Conservation (phyloP, 805 yeast genomes). For the Saccharomycopsis oosterbeekiorum region DNA sequence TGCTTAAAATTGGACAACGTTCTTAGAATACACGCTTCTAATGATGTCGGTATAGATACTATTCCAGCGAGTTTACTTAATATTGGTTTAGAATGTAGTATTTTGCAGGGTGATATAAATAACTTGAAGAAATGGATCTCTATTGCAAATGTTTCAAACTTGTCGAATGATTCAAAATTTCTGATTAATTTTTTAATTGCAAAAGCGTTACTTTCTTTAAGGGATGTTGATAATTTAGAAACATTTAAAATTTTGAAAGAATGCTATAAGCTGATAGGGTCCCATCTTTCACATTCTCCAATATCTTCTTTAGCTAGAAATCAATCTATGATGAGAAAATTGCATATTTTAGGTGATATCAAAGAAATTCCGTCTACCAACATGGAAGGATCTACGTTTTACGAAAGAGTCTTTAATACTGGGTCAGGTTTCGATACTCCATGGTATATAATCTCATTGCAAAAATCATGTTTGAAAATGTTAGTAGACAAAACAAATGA, state of each 20-base stretch:
- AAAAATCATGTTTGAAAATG: slow-evolving; percentile 47
- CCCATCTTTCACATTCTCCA: slow-evolving; percentile 28
- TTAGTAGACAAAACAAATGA: slow-evolving; percentile 39
- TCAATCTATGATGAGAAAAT: slow-evolving; percentile 36
- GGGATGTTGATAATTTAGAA: slow-evolving; percentile 23
- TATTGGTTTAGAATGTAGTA: slow-evolving; percentile 68
- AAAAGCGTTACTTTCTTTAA: slow-evolving; percentile 42
- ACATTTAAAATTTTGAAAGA: slow-evolving; percentile 32
- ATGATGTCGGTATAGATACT: background rate
- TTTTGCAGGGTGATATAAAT: slow-evolving; percentile 46
- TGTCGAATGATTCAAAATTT: slow-evolving; percentile 41
- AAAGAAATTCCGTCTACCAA: slow-evolving; percentile 27
- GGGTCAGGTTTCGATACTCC: slow-evolving; percentile 52
- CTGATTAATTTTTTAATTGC: slow-evolving; percentile 58
- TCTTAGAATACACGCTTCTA: background rate
- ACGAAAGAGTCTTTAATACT: slow-evolving; percentile 23
- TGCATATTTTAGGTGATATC: slow-evolving; percentile 58
- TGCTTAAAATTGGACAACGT: slow-evolving; percentile 33
- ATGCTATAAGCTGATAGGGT: slow-evolving; percentile 52
- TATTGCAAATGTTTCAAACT: slow-evolving; percentile 35
- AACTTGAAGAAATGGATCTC: slow-evolving; percentile 51
- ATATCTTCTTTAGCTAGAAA: slow-evolving; percentile 43
- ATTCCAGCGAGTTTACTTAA: slow-evolving; percentile 48
- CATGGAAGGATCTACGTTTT: slow-evolving; percentile 10
- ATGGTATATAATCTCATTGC: slow-evolving; percentile 49